Conservation (phyloP, 164 flowering plant species). For the Magnolia changhungtana region DNA sequence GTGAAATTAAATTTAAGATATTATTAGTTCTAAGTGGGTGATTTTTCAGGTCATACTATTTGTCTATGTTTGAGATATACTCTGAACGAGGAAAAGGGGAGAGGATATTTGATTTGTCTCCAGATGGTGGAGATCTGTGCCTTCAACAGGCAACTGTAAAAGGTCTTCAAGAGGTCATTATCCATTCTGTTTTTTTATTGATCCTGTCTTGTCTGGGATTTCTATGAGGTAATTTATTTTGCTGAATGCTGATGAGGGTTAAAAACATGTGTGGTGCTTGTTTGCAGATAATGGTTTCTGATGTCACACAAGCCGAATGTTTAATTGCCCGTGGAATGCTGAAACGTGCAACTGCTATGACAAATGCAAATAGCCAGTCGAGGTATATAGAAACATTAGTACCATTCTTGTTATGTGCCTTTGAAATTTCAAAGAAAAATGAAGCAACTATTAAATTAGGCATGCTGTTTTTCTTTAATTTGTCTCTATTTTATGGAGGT, state of each 20-base stretch:
- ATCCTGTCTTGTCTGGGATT: background rate
- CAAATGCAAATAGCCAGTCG: slow-evolving; percentile 76
- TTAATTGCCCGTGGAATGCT: slow-evolving; percentile 57
- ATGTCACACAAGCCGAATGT: slow-evolving; percentile 58
- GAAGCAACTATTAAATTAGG: background rate
- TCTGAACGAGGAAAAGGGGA: slow-evolving; percentile 78
- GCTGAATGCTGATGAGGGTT: background rate
- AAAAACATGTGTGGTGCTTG: background rate
- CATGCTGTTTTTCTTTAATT: background rate
- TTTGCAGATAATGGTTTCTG: slow-evolving; percentile 41
- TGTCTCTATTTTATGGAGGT: background rate
- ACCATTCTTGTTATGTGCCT: background rate
- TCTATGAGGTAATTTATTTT: background rate
- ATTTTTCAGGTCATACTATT: slow-evolving; percentile 44
- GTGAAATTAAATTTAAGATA: background rate
- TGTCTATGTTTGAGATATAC: slow-evolving; percentile 80
- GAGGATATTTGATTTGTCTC: slow-evolving; percentile 54
- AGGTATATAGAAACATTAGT: slow-evolving; percentile 39
- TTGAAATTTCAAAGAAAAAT: too few relatives aligned
- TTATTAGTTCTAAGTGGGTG: background rate
- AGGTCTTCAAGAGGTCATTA: slow-evolving; percentile 73
- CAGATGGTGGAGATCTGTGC: slow-evolving; percentile 45
- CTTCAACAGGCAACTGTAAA: slow-evolving; percentile 57
- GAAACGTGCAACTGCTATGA: slow-evolving; percentile 75
- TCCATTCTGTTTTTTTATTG: background rate